A percentile compares a stretch with the other conserved stretches of the same genome.
phyloP scores from a whole-genome alignment of 2,329 filamentous ascomycete species.

The Fusarium avenaceum region DNA sequence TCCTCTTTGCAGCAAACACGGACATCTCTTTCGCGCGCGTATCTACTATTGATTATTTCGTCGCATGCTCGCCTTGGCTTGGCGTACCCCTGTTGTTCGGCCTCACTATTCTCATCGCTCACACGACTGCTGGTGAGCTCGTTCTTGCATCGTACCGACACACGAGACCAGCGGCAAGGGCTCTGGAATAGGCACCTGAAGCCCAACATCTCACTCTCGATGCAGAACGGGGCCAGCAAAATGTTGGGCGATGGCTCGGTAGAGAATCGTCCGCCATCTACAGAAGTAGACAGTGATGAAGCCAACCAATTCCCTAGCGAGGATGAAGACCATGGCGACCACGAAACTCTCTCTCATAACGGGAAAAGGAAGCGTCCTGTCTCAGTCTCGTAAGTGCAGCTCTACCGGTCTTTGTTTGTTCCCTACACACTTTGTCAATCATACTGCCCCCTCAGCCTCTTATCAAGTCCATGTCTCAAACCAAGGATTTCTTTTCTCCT shows the following conservation, averaged over 20 bases:
- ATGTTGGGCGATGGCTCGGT: constrained; percentile 48
- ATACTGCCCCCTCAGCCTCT: constrained; percentile 12
- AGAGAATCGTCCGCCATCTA: constrained; percentile 52
- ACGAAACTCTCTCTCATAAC: constrained; percentile 51
- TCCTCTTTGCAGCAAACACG: constrained; percentile 32
- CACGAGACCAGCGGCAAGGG: constrained; percentile 32
- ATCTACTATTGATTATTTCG: constrained; percentile 12
- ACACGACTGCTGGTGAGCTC: constrained; percentile 31
- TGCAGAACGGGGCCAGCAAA: constrained; percentile 48
- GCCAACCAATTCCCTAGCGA: constrained; percentile 50
- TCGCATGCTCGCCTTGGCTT: constrained; percentile 30
- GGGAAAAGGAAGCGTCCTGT: constrained; percentile 72
- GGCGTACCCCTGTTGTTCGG: constrained; percentile 22
- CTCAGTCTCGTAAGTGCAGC: constrained; percentile 67
- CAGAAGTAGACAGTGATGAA: constrained; percentile 64
- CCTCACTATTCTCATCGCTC: constrained; percentile 17
- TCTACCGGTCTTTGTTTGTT: constrained; percentile 21
- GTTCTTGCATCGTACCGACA: constrained; percentile 40
- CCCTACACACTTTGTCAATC: constrained; percentile 25
- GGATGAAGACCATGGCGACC: constrained; percentile 63
- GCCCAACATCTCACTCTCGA: constrained; percentile 33
- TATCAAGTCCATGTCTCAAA: constrained; percentile 18
- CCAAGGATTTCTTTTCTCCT: constrained; percentile 9
- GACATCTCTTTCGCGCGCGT: constrained; percentile 33
- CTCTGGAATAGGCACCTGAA: constrained; percentile 23